Evolutionary conservation across 352 stramenopile species (phyloP), one percentile per base, ranked within the genome.

Genomic region (Phytophthora pisi): DNA sequence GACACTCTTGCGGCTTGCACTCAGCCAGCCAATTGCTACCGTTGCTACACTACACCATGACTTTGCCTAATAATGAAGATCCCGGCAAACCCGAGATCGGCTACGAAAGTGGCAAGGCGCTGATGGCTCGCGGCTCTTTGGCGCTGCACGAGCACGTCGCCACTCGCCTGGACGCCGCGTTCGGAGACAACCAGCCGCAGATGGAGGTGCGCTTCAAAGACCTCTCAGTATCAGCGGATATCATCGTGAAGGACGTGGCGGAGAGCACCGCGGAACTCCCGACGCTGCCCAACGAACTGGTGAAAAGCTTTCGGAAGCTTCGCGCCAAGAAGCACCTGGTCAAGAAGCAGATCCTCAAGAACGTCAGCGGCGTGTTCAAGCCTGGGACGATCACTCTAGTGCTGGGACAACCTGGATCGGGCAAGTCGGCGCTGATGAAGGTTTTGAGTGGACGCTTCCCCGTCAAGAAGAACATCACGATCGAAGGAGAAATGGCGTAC

Each of bases 131-230:
- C 4, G 74, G 74, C 2, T 66, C 75, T 2, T 38, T 77, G 8
- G 70, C 60, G 31, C 69, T 81, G 24, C 72, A 79, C 34, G 67
- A 72, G 5, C 58, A 75, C 42, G 51, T 79, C 16, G 59, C 70
- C 28, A 24, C 46, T 50, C 59, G 60, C 31, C 40, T 79, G 46
- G 58, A 81, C 36, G 60, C 60, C 36, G 62, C 75, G 20, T 60
- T 75, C 6, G 72, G 72, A 34, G 69, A 68, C 45, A 55, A 20
- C 0, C 60, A 82, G 56, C 70, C 77, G 8, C 52, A 82, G 50
- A 53, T 81, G 45, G 74, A 84, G 40, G 72, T 84, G 42, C 76
- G 76, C 23, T 81, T 84, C 61, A 64, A 74, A 18, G 50, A 80
- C 51, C 38, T 84, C 10, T 78, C 66, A 2, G 40, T 80, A 28